phyloP scores from a whole-genome alignment of 192 early-diverging fungal genomes.

The Coemansia sp. region DNA sequence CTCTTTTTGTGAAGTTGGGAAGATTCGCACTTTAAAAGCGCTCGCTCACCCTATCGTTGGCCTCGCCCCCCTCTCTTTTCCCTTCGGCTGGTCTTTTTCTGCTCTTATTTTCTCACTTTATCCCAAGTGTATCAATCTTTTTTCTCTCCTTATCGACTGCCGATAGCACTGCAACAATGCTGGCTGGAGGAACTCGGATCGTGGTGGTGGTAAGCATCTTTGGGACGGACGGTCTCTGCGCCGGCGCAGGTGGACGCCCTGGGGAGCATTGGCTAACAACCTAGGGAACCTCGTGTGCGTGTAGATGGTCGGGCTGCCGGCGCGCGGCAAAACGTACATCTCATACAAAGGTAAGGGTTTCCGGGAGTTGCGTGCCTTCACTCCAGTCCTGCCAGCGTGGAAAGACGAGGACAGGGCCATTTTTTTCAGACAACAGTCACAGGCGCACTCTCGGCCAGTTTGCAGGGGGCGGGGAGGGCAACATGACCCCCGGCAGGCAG shows the following conservation, averaged over 20 bases:
- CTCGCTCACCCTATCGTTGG: not conserved
- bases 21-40: not conserved
- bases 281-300: slow-evolving; percentile 1
- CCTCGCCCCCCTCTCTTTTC: not conserved
- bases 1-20: not conserved
- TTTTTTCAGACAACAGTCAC: slow-evolving; percentile 4
- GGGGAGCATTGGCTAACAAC: no score
- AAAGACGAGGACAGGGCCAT: no score
- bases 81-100: not conserved
- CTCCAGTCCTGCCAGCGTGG: no score
- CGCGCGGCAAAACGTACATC: slow-evolving; percentile 96
- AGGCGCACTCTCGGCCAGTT: not conserved
- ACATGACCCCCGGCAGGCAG: not conserved
- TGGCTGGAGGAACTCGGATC: slow-evolving; percentile 51
- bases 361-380: no score
- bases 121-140: no score
- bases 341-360: slow-evolving; percentile 88
- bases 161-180: slow-evolving; percentile 17
- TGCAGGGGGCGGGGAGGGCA: not conserved
- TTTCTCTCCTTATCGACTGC: slow-evolving; percentile 1
- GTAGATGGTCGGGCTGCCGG: slow-evolving; percentile 88
- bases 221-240: no score
- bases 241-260: no score
- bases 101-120: not conserved
- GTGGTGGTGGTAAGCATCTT: slow-evolving; percentile 45